Base-by-base conservation (phyloP, 208 protist genomes). In the Endotrypanum monterogeii region DNA sequence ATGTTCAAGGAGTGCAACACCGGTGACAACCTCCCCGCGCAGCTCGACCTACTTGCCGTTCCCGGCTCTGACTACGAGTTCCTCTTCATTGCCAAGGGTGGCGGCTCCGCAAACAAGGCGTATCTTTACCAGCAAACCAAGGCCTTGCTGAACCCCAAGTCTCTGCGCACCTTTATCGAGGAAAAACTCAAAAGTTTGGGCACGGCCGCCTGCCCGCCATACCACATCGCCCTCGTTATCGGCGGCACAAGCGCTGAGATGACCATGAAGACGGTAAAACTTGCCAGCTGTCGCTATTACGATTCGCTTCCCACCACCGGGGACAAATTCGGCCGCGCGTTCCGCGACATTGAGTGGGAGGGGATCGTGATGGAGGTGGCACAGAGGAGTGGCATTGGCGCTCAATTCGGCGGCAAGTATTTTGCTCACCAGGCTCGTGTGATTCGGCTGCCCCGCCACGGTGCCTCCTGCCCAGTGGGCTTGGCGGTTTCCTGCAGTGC, bases 1-100 rank as follows among this genome's bases (percentile, higher is more conserved):
- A 99, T 99, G 98, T 99, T 97, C 82, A 95, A 96, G 69, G 98
- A 99, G 88, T 91, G 82, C 71, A 99, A 99, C 86, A 99, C 98
- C 0, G 95, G 94, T 51, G 88, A 89, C 77, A 99, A 99, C 84
- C 92, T 99, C 39, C 98, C 98, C 23, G 98, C 98, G n/a, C 98
- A 99, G 89, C 91, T 99, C 61, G 98, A 99, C 70, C 78, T 99
- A 62, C 93, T 97, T 74, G 96, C 98, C 18, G 89, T 85, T 11
- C 80, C 94, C 57, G 98, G 98, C 57, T 94, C 94, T 82, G 87
- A 94, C 76, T 99, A 99, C 84, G 89, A 98, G 67, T 99, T 99
- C 83, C 83, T 98, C 28, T 99, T 99, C 86, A 90, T 99, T 72
- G 98, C 97, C 73, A 99, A 99, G 87, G 98, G 98, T 56, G 98